Evolutionary conservation across 2,329 filamentous ascomycete species (phyloP).

Genomic region (Eutypa lata): DNA sequence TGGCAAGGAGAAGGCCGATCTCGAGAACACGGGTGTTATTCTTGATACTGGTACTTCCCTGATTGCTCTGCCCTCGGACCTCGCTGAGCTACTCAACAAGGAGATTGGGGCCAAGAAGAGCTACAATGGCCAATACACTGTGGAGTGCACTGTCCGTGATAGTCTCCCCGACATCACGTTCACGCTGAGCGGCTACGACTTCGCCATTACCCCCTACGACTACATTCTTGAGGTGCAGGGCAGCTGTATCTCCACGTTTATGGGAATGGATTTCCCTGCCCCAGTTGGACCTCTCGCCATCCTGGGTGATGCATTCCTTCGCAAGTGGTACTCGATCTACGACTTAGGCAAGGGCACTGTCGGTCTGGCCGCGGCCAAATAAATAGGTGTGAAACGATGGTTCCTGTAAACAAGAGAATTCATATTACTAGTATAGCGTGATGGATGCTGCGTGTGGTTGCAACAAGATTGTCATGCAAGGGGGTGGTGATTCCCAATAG

Average conservation of each 20-base stretch:
- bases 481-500: background rate
- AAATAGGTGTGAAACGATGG: constrained; percentile 10
- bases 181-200: constrained; percentile 86
- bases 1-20: constrained; percentile 79
- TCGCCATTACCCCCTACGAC: constrained; percentile 83
- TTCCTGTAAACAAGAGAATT: background rate
- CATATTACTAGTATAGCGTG: background rate
- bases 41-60: constrained; percentile 98
- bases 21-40: constrained; percentile 93
- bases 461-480: background rate
- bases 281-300: constrained; percentile 91
- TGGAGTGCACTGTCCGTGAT: constrained; percentile 84
- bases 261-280: constrained; percentile 90
- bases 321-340: constrained; percentile 94
- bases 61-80: constrained; percentile 85
- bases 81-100: constrained; percentile 95
- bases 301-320: constrained; percentile 81
- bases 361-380: constrained; percentile 81
- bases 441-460: background rate
- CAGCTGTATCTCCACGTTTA: constrained; percentile 95
- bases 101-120: constrained; percentile 98
- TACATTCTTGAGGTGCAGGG: constrained; percentile 96
- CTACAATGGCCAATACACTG: constrained; percentile 92
- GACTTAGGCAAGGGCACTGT: constrained; percentile 87
- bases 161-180: constrained; percentile 89